Evolutionary conservation across 345 rosid species (phyloP).

Genomic region (Acer yangbiense): DNA sequence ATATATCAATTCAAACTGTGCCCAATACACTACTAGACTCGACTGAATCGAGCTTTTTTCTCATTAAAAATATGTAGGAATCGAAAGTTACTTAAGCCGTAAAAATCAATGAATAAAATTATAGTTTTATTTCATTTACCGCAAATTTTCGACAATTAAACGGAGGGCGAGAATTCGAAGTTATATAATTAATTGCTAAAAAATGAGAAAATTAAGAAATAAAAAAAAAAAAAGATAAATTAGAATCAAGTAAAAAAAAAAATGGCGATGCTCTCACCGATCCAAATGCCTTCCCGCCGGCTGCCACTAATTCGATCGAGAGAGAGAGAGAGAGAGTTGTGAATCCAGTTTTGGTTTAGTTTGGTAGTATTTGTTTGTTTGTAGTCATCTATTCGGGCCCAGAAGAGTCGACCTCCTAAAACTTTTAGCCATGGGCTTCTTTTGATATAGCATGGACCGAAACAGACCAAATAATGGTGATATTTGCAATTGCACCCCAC

Average conservation of each 20-base stretch:
- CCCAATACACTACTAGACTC: not conserved
- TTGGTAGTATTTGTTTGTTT: not conserved
- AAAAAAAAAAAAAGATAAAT: not conserved
- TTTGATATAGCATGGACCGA: not conserved
- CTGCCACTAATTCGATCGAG: constrained; percentile 7
- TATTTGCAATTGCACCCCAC: no score
- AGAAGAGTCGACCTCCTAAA: not conserved
- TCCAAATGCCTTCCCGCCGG: constrained; percentile 45
- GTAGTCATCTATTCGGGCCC: not conserved
- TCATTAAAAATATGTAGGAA: not conserved
- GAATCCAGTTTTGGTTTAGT: not conserved
- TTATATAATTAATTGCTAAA: not conserved
- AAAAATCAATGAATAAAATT: not conserved
- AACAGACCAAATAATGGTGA: no score
- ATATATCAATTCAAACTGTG: not conserved
- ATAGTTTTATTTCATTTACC: not conserved
- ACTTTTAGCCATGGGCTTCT: not conserved
- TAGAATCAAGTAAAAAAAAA: not conserved
- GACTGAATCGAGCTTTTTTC: constrained; percentile 3
- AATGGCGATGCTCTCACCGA: constrained; percentile 34
- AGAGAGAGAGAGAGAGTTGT: not conserved
- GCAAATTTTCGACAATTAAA: not conserved
- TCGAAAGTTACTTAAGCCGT: not conserved
- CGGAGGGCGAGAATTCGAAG: not conserved
- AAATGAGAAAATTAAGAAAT: not conserved